Percentiles rank a stretch among this genome's conserved stretches.
phyloP scores from a whole-genome alignment of 2,329 filamentous ascomycete species.

The Talaromyces sp. region DNA sequence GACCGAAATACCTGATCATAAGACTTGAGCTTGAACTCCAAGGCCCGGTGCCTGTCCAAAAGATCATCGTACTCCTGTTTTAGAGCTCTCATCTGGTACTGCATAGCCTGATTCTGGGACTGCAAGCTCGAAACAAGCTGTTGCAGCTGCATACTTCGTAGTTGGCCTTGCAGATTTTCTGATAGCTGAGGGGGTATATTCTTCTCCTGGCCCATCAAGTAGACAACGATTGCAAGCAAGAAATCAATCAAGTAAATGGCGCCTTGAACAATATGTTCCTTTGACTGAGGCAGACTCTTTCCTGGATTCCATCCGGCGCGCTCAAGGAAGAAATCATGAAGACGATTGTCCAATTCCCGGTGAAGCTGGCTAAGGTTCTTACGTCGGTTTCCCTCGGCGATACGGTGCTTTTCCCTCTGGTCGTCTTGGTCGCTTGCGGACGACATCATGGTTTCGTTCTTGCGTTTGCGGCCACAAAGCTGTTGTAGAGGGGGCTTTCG shows the following conservation, averaged over 20 bases:
- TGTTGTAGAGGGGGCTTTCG: slow-evolving; percentile 40
- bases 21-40: slow-evolving; percentile 38
- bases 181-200: slow-evolving; percentile 35
- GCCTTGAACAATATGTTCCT: slow-evolving; percentile 41
- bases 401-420: slow-evolving; percentile 40
- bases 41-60: slow-evolving; percentile 34
- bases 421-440: slow-evolving; percentile 33
- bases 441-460: slow-evolving; percentile 27
- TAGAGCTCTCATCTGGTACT: slow-evolving; percentile 33
- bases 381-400: slow-evolving; percentile 40
- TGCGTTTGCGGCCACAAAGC: slow-evolving; percentile 40
- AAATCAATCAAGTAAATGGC: slow-evolving; percentile 40
- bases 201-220: slow-evolving; percentile 35
- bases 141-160: slow-evolving; percentile 40
- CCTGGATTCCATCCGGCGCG: slow-evolving; percentile 40
- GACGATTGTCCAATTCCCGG: slow-evolving; percentile 36
- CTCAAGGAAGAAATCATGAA: slow-evolving; percentile 40
- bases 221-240: slow-evolving; percentile 36
- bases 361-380: slow-evolving; percentile 41
- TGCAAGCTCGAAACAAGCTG: slow-evolving; percentile 34
- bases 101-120: slow-evolving; percentile 34
- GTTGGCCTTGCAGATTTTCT: slow-evolving; percentile 37
- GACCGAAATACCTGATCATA: slow-evolving; percentile 40
- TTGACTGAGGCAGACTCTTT: slow-evolving; percentile 40
- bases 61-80: slow-evolving; percentile 37